Evolutionary conservation across 1,284 basidiomycete genomes (phyloP), one percentile per base, ranked within the genome.

Genomic region (Austroboletus novae-zelandiae): DNA sequence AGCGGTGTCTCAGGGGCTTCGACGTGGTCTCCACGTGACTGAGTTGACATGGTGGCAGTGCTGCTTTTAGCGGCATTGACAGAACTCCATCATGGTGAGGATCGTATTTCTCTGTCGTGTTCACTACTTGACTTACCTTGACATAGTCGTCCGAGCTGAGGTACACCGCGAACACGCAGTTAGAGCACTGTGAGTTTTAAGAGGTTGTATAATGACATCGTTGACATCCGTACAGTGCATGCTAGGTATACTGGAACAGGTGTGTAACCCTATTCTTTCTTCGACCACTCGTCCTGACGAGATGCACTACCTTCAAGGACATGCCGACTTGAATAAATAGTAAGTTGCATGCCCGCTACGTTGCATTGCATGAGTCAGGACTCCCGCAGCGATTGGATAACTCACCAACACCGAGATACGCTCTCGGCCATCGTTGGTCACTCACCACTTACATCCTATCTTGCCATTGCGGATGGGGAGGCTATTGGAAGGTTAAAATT

Each of bases 361-460:
- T 36, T 39, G 56, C 45, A 45, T 40, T 31, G 18, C 25, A 35
- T 39, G 56, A 34, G 43, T 45, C 18, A 48, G 32, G 40, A 40
- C 42, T 43, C 43, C 60, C 10, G 17, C 40, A 98, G 96, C 72
- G 96, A 99, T 69, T 98, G 96, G 95, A 72, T 96, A 49, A 96
- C 94, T 11, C 93, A 98, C 71, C 96, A 99, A 69, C 94, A 97
- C 71, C 84, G 96, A 39, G 96, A 99, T 69, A 98, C 95, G 1
- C 77, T 93, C 53, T 77, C 95, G 23, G 89, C 94, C 9, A 94
- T 98, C 55, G 84, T 96, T 40, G 94, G 95, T 2, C 95, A 99
- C 68, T 83, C 93, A 4, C 80, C 91, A 1, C 73, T 99, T 53
- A 76, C 86, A 18, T 90, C 91, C 4, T 99, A 91, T 70, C 74